Base-by-base conservation (phyloP, 2,329 filamentous ascomycete genomes). In the Geosmithia flava region DNA sequence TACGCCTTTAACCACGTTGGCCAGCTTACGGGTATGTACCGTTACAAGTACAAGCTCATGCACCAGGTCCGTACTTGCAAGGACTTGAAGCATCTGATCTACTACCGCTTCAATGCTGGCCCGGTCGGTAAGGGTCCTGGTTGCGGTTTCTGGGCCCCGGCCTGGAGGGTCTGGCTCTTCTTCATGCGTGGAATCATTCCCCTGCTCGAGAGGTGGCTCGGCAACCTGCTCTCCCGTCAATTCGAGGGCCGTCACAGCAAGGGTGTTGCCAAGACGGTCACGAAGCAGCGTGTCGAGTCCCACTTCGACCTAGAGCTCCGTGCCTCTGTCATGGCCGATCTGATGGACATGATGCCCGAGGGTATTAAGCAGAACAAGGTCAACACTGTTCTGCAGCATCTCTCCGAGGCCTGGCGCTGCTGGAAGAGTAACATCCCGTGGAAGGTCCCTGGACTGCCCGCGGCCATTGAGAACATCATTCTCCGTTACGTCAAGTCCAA, bases 301-400 rank as follows among this genome's bases (percentile, higher is more conserved):
- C 94, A 98, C 63, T 98, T 96, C 60, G 93, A 98, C 67, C 75
- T 98, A 49, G 93, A 98, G 67, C 81, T 98, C 46, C 87, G 93
- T 59, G 94, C 94, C 16, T 96, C 93, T 0, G 93, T 98, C 54
- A 98, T 98, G 91, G 89, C 91, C 43, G 93, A 98, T 67, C 73
- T 98, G 46, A 96, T 96, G 86, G 93, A 98, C 60, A 98, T 98
- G 94, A 98, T 98, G 93, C 93, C 93, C 0, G 94, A 98, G 63
- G 93, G 93, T 55, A 97, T 98, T 70, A 96, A 96, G 66, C 93
- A 98, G 64, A 98, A 93, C 72, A 98, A 98, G 70, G 89, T 98
- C 65, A 95, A 98, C 66, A 95, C 90, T 1, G 91, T 98, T 43
- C 72, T 98, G 48, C 93, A 97, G 61, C 94, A 98, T 75, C 70